Base-by-base conservation (phyloP, 208 protist genomes). In the Leishmania gerbilli region DNA sequence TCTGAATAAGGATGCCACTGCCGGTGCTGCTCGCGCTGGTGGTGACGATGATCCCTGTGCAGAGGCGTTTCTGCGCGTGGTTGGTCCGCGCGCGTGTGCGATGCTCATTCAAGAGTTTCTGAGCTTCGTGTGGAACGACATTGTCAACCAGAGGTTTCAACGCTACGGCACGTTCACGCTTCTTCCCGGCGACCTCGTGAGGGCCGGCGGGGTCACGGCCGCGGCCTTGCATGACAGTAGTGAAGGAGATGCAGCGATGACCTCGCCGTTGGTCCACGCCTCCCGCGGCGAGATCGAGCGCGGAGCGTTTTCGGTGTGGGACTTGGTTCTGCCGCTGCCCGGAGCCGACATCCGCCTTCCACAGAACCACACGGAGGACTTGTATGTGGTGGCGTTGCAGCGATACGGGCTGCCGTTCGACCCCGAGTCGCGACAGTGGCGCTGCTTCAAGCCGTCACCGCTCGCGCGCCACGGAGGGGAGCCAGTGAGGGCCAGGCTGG, bases 51-150 rank as follows among this genome's bases (percentile, higher is more conserved):
- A 95, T 74, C 92, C 93, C 11, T 97, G 95, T 76, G 89, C 86
- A 21, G 92, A 96, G 80, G 93, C 95, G 37, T 97, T 97, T 86
- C 72, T 95, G 49, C 86, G 90, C 62, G 90, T 96, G 1, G 87
- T 96, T 69, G 95, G 95, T 24, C 92, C 92, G 6, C 84, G 87
- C 42, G 89, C 88, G 17, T 96, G 91, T 84, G 85, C 77, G 42
- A 91, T 95, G 84, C 81, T 96, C 37, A 85, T 97, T 8, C 92
- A 96, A 72, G 93, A 97, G 76, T 97, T 97, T 72, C 78, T 96
- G 19, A 78, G 88, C 74, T 97, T 96, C 87, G 83, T 97, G 45
- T 97, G 95, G 93, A 97, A 97, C 77, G 92, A 95, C 72, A 87
- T 97, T 79, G 91, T 93, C 11, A 96, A 95, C 76, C 95, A 97